Conservation (phyloP, 805 yeast species). For the Candida multigemmis region DNA sequence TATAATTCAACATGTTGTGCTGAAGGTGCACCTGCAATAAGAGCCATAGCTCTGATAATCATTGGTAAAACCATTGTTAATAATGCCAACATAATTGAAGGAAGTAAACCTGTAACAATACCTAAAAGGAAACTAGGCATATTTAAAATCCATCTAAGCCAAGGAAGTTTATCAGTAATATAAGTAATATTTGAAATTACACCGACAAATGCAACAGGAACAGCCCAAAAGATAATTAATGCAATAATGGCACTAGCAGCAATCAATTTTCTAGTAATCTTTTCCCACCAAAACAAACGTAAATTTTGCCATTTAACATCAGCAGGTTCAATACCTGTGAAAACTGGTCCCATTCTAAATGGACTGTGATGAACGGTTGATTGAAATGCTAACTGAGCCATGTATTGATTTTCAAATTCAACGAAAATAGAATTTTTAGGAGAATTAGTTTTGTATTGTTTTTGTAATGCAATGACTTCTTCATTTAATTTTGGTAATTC, state of each 20-base stretch:
- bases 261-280: constrained; percentile 42
- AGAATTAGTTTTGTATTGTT: constrained; percentile 31
- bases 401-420: constrained; percentile 68
- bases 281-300: constrained; percentile 78
- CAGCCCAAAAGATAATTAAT: constrained; percentile 78
- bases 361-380: constrained; percentile 58
- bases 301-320: constrained; percentile 65
- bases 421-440: constrained; percentile 79
- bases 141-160: constrained; percentile 66
- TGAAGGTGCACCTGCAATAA: constrained; percentile 49
- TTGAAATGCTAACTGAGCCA: constrained; percentile 68
- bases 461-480: constrained; percentile 50
- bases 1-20: constrained; percentile 49
- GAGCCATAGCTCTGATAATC: constrained; percentile 65
- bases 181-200: constrained; percentile 78
- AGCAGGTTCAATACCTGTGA: constrained; percentile 53
- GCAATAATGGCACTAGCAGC: constrained; percentile 49
- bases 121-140: constrained; percentile 70
- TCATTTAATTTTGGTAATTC: constrained; percentile 47
- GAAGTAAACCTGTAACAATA: constrained; percentile 78
- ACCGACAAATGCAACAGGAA: constrained; percentile 98
- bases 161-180: constrained; percentile 61
- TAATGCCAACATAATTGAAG: constrained; percentile 70
- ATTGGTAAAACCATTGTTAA: constrained; percentile 86
- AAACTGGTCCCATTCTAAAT: constrained; percentile 49